phyloP scores from a whole-genome alignment of 164 flowering plant species.

The Piper betle region DNA sequence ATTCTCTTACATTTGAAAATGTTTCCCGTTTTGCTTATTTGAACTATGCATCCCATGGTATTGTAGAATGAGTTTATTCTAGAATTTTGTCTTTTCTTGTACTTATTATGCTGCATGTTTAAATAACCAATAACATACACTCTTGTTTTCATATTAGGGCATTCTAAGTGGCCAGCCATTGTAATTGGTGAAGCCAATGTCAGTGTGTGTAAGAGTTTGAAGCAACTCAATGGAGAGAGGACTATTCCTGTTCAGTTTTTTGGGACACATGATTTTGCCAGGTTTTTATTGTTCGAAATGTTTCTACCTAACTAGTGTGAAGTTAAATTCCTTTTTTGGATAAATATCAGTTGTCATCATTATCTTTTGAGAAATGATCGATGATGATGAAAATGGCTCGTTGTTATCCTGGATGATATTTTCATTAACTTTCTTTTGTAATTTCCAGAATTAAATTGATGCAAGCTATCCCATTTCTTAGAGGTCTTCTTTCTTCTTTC shows the following conservation, averaged over 20 bases:
- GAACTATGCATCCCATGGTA: too few relatives aligned
- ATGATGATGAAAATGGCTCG: conserved; percentile 1
- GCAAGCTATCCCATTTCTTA: conserved; percentile 68
- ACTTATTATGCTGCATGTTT: not conserved
- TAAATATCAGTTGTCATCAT: not conserved
- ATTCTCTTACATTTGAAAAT: too few relatives aligned
- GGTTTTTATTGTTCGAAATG: conserved; percentile 23
- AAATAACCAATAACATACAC: not conserved
- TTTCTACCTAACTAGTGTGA: too few relatives aligned
- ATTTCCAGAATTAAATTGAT: conserved; percentile 51
- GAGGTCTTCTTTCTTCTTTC: conserved; percentile 62
- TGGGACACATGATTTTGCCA: conserved; percentile 97
- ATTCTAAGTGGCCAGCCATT: conserved; percentile 96
- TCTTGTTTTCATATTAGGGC: conserved; percentile 38
- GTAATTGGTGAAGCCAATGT: conserved; percentile 56
- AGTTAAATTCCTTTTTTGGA: too few relatives aligned
- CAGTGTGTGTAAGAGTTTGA: conserved; percentile 27
- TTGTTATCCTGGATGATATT: not conserved
- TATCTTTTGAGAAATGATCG: not conserved
- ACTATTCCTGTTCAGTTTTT: conserved; percentile 88
- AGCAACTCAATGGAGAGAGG: conserved; percentile 31
- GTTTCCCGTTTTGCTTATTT: too few relatives aligned
- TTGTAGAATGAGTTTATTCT: too few relatives aligned
- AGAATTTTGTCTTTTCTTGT: too few relatives aligned
- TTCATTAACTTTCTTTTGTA: not conserved